These are phyloP conservation scores for Ophiostoma novo-ulmi DNA, from an alignment of 2,329 filamentous ascomycete species.

Conservation along the genomic window DNA sequence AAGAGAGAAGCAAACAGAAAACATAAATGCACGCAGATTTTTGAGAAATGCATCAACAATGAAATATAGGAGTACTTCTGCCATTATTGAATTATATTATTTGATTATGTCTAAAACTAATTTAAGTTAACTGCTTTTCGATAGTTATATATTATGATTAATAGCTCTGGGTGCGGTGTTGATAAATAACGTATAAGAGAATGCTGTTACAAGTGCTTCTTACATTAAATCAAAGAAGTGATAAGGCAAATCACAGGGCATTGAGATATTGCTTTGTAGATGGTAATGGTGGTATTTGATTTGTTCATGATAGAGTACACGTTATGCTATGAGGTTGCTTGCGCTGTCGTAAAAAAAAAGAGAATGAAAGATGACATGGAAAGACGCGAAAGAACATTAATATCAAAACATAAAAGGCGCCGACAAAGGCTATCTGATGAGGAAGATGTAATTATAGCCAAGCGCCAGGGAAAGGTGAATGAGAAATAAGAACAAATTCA, in stretches of 20 bases:
- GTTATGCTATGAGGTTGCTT: background rate
- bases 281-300: constrained; percentile 1
- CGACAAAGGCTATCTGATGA: background rate
- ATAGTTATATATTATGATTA: too few relatives aligned
- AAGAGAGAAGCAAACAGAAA: too few relatives aligned
- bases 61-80: too few relatives aligned
- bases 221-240: background rate
- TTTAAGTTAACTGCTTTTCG: too few relatives aligned
- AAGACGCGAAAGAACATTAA: background rate
- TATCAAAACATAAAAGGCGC: background rate
- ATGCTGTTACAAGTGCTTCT: too few relatives aligned
- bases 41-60: too few relatives aligned
- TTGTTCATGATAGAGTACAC: background rate
- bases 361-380: background rate
- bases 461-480: background rate
- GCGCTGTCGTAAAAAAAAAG: constrained; percentile 9
- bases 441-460: background rate
- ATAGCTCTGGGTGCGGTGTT: too few relatives aligned
- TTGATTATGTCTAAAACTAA: too few relatives aligned
- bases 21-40: too few relatives aligned
- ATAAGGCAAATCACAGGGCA: background rate
- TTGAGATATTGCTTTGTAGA: background rate
- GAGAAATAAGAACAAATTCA: background rate
- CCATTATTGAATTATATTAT: too few relatives aligned
- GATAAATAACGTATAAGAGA: too few relatives aligned